Base-by-base conservation (phyloP, 2,329 filamentous ascomycete genomes). In the Fusarium pininemorale region DNA sequence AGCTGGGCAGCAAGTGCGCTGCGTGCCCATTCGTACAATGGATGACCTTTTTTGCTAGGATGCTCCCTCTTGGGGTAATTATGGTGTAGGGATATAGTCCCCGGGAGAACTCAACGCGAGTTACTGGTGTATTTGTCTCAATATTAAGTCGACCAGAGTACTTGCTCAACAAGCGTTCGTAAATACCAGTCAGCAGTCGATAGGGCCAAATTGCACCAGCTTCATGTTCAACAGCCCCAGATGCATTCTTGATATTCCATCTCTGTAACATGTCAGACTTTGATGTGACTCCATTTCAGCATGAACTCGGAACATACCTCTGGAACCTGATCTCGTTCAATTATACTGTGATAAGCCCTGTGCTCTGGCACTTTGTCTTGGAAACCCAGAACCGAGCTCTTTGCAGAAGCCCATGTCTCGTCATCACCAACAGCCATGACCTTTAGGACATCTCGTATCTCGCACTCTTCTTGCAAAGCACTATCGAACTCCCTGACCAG, bases 11-110 rank as follows among this genome's bases (percentile, higher is more conserved):
- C 5, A 90, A 82, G 56, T 89, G 85, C 0, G 84, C 79, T 0
- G 86, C 82, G 72, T 87, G 86, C 5, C 81, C 87, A 69, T 91
- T 90, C 1, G 88, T 90, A 41, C 87, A 87, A 69, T 91, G 87
- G 4, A 91, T 82, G 11, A 91, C 80, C 56, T 88, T 84, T 5
- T 80, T 81, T 20, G 87, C 83, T 2, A 74, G 76, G 18, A 90
- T 82, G 0, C 47, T 70, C 0, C 88, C 88, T 7, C 87, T 80
- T 0, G 76, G 67, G 0, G 89, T 90, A 5, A 77, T 68, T 3
- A 90, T 63, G 3, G 28, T 3, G 71, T 86, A 88, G 4, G 80
- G 84, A 18, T 78, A 66, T 70, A 26, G 16, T 1, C n/a, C 28
- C 24, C 13, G 6, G 3, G 20, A n/a, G 12, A 30, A 53, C 5